Conservation (phyloP, 202 grass and related monocot species). For the Zoysia matrella region DNA sequence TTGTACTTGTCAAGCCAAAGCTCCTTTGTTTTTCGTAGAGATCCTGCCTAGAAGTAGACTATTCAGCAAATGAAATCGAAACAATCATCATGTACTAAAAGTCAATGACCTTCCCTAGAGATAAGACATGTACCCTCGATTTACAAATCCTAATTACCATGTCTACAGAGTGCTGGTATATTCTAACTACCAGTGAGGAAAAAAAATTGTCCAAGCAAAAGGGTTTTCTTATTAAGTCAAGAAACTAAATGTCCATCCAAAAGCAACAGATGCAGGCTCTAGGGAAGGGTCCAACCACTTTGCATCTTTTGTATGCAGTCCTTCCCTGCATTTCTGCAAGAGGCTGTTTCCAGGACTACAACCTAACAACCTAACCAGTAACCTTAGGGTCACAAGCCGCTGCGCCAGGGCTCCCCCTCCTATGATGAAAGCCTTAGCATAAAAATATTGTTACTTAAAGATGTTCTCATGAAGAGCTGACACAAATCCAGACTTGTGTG, state of each 20-base stretch:
- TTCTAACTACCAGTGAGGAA: background rate
- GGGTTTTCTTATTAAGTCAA: background rate
- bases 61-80: slow-evolving; percentile 49
- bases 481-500: background rate
- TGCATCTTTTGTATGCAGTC: no score
- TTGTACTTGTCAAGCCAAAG: slow-evolving; percentile 95
- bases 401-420: no score
- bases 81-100: background rate
- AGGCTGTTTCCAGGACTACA: no score
- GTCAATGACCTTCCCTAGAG: background rate
- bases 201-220: slow-evolving; percentile 10
- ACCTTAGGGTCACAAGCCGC: no score
- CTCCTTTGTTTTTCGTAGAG: slow-evolving; percentile 58
- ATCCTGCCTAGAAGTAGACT: slow-evolving; percentile 67
- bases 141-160: background rate
- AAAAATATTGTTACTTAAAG: background rate
- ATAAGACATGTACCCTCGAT: background rate
- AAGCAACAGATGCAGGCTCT: background rate
- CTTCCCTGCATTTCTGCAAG: no score
- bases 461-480: no score
- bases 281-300: no score
- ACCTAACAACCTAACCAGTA: no score
- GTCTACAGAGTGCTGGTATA: no score
- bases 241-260: slow-evolving; percentile 10
- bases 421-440: background rate